Conservation (phyloP, 208 protist species). For the Plasmodiophora brassicae region DNA sequence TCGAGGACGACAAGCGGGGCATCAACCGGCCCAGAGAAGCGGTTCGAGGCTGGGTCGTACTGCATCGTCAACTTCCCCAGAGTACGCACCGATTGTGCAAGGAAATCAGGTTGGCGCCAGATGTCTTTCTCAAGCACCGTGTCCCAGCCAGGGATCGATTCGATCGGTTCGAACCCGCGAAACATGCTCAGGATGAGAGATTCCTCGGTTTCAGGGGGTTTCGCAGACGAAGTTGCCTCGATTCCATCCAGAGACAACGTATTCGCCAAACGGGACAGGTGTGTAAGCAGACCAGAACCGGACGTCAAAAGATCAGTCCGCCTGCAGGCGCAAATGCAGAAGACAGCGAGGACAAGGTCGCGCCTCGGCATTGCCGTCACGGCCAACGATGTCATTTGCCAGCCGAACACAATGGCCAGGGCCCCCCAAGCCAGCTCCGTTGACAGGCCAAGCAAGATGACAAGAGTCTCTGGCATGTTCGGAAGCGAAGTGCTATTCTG, state of each 20-base stretch:
- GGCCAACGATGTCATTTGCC: background rate
- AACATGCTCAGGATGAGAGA: background rate
- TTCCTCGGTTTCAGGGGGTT: background rate
- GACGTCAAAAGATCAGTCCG: background rate
- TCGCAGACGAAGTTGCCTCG: background rate
- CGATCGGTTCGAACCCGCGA: background rate
- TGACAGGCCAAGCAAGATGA: background rate
- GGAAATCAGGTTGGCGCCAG: background rate
- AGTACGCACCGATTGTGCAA: background rate
- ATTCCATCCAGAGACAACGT: background rate
- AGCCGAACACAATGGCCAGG: background rate
- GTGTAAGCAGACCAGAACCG: background rate
- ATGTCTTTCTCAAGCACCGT: background rate
- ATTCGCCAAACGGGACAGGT: background rate
- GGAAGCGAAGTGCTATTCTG: background rate
- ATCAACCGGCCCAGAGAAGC: background rate
- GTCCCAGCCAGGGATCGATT: background rate
- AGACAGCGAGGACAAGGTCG: background rate
- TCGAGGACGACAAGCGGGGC: background rate
- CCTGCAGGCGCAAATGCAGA: background rate
- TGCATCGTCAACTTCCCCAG: background rate
- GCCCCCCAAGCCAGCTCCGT: background rate
- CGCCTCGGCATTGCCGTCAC: background rate
- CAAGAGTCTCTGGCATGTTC: background rate
- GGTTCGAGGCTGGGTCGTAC: background rate